Percentiles rank a stretch among this genome's conserved stretches.
phyloP scores from a whole-genome alignment of 2,329 filamentous ascomycete genomes.

The Fusarium decemcellulare region DNA sequence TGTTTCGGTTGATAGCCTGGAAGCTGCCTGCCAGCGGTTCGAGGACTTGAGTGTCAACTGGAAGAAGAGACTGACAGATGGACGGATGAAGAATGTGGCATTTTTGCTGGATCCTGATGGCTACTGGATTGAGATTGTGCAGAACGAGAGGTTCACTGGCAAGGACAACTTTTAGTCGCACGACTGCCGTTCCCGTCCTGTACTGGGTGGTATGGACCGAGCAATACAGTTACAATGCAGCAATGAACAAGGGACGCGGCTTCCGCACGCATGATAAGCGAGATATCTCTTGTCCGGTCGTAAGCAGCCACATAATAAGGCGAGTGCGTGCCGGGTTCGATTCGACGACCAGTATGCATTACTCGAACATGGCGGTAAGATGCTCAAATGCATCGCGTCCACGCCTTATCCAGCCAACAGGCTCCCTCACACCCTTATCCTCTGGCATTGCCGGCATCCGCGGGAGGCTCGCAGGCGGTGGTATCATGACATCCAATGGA shows the following conservation, averaged over 20 bases:
- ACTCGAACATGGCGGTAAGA: not conserved
- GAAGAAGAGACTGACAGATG: conserved; percentile 97
- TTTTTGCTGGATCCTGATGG: conserved; percentile 91
- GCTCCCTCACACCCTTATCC: not conserved
- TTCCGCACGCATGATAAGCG: not conserved
- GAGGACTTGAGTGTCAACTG: conserved; percentile 86
- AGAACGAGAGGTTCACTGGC: conserved; percentile 79
- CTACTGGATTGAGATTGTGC: conserved; percentile 86
- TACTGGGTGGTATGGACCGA: not conserved
- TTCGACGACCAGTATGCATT: not conserved
- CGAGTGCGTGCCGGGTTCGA: not conserved
- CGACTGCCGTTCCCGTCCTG: not conserved
- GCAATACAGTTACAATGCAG: not conserved
- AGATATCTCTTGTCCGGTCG: not conserved
- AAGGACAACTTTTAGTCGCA: conserved; percentile 64
- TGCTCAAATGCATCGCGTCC: not conserved
- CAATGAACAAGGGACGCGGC: no score
- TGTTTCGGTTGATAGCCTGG: conserved; percentile 88
- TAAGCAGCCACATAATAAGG: conserved; percentile 9
- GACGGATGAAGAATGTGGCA: conserved; percentile 92
- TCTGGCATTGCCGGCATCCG: conserved; percentile 3
- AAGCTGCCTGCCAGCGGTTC: conserved; percentile 88
- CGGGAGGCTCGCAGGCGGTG: conserved; percentile 10
- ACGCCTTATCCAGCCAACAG: conserved; percentile 8
- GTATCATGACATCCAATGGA: conserved; percentile 10